These are phyloP conservation scores for Dothiorella sarmentorum DNA, from an alignment of 2,329 filamentous ascomycete species.

Conservation along the genomic window DNA sequence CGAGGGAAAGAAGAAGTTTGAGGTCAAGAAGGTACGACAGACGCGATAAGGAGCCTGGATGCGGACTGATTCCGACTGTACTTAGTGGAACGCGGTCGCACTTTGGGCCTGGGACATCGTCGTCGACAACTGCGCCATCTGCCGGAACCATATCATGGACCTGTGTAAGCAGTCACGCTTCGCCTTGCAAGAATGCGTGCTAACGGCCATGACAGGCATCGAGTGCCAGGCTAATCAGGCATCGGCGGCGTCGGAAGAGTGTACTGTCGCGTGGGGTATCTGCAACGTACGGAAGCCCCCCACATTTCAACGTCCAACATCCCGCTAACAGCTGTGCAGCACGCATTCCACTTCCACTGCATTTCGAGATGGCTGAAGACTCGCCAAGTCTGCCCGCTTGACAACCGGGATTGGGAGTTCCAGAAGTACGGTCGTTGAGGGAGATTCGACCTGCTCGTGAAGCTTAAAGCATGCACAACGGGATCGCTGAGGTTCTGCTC, in stretches of 20 bases:
- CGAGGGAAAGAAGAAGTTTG: conserved; percentile 82
- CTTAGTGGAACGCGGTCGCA: conserved; percentile 94
- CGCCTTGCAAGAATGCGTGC: conserved; percentile 18
- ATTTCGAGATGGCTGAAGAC: conserved; percentile 99
- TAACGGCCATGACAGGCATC: conserved; percentile 60
- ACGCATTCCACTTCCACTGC: conserved; percentile 99
- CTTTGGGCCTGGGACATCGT: conserved; percentile 99
- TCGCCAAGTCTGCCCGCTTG: conserved; percentile 94
- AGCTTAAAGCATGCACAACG: not conserved
- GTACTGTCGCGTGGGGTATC: conserved; percentile 97
- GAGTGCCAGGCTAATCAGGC: conserved; percentile 99
- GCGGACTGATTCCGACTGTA: not conserved
- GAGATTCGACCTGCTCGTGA: not conserved
- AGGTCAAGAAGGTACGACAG: conserved; percentile 86
- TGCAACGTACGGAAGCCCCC: conserved; percentile 77
- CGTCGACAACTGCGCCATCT: conserved; percentile 99
- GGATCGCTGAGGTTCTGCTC: not conserved
- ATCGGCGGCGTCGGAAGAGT: conserved; percentile 94
- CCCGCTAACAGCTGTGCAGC: conserved; percentile 52
- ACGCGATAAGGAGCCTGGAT: not conserved
- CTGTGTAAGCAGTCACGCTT: conserved; percentile 62
- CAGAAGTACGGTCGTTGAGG: conserved; percentile 84
- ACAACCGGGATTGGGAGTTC: conserved; percentile 99
- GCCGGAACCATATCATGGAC: conserved; percentile 99
- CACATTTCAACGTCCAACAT: not conserved